A percentile compares a stretch with the other conserved stretches of the same genome.
Conservation (phyloP, 768 basidiomycete species). For the Russula dissimulans region DNA sequence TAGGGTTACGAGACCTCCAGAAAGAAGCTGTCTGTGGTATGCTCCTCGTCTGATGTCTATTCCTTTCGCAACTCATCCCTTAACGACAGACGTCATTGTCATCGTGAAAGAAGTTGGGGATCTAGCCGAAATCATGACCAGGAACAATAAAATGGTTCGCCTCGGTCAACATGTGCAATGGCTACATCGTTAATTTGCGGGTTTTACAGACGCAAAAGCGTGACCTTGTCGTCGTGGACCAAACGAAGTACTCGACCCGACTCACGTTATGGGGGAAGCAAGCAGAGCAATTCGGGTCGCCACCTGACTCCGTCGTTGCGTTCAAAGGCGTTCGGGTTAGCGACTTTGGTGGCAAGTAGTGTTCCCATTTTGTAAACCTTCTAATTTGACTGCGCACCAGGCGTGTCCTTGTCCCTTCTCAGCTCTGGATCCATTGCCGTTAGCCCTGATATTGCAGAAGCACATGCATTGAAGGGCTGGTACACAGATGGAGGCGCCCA, state of each 20-base stretch:
- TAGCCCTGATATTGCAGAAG: conserved; percentile 88
- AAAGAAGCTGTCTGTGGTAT: conserved; percentile 83
- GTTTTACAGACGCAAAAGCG: conserved; percentile 67
- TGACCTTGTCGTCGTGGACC: conserved; percentile 83
- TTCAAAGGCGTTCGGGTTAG: conserved; percentile 92
- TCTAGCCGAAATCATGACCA: conserved; percentile 62
- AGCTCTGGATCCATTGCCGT: conserved; percentile 73
- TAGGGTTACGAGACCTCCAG: conserved; percentile 46
- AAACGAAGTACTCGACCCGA: conserved; percentile 64
- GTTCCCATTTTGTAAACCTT: conserved; percentile 5
- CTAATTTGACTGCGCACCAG: conserved; percentile 29
- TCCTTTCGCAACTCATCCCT: neutral
- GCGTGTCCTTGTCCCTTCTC: conserved; percentile 77
- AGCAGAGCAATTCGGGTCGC: conserved; percentile 67
- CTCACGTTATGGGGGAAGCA: conserved; percentile 95
- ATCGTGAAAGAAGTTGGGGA: conserved; percentile 73
- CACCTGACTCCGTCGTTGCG: conserved; percentile 66
- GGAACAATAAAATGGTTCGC: conserved; percentile 53
- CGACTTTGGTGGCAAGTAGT: conserved; percentile 67
- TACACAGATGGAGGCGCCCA: conserved; percentile 64
- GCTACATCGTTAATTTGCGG: neutral
- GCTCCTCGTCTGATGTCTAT: conserved; percentile 18
- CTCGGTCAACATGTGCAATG: neutral
- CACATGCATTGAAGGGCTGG: conserved; percentile 85
- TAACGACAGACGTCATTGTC: conserved; percentile 67